Evolutionary conservation across 805 yeast species (phyloP), one percentile per base, ranked within the genome.

Genomic region (Spathaspora passalidarum): DNA sequence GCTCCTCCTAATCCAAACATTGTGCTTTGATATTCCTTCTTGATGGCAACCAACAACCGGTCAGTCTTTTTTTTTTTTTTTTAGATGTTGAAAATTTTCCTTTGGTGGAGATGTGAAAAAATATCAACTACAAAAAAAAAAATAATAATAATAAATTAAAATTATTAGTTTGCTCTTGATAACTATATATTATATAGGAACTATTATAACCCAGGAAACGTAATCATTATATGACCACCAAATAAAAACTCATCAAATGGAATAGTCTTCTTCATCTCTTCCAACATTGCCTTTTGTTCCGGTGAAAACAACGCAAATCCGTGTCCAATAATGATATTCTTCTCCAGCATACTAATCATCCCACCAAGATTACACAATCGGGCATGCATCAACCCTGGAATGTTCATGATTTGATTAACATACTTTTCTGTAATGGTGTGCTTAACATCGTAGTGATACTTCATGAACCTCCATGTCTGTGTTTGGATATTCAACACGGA

Each of bases 1-100:
- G 86, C 77, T 51, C 84, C 85, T 53, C 91, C 91, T 53, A 87
- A 76, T 57, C 92, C 92, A 62, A 86, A 76, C 92, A 86, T 86
- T 11, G 22, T 48, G 16, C 34, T 19, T 25, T 20, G 2, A 14
- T 32, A 23, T 20, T 7, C 11, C 17, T 20, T 19, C 18, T 10
- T 17, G 19, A 16, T 25, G 16, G 16, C 25, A 32, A 32, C 38
- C 29, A 10, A 10, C 25, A 32, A 32, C 38, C 29, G 6, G 19
- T 19, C 18, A 26, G 19, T 17, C 20, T 40, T 11, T 5, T 10
- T 23, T 23, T 20, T 40, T 40, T 14, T 40, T 13, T 6, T 10
- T n/a, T n/a, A n/a, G n/a, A n/a, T n/a, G n/a, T 14, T 29, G 34
- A 29, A 29, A 29, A 29, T 29, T 29, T 29, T 29, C 16, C 17